These are phyloP conservation scores for Clarireedia hainanense DNA, from an alignment of 2,329 filamentous ascomycete genomes.

Conservation along the genomic window DNA sequence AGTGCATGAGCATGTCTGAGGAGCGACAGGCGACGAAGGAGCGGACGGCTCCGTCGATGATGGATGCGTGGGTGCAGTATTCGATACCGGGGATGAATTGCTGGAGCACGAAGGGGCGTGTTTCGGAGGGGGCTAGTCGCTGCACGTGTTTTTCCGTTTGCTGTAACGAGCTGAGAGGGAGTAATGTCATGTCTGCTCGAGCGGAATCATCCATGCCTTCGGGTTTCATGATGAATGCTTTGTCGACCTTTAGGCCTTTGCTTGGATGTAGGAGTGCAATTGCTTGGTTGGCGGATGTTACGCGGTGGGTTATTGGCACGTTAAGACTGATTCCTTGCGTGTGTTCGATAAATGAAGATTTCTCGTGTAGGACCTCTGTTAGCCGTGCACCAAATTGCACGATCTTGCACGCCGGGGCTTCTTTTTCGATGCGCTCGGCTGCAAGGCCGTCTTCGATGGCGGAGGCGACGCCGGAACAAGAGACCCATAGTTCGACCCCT, in stretches of 20 bases:
- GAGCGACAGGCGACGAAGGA: constrained; percentile 62
- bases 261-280: constrained; percentile 41
- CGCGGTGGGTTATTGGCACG: constrained; percentile 43
- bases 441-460: constrained; percentile 60
- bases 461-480: constrained; percentile 35
- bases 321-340: constrained; percentile 45
- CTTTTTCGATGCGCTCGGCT: constrained; percentile 50
- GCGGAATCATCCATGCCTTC: constrained; percentile 36
- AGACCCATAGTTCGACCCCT: constrained; percentile 63
- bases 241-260: constrained; percentile 11
- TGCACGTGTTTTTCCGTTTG: constrained; percentile 49
- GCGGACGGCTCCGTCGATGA: constrained; percentile 56
- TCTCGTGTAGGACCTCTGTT: constrained; percentile 48
- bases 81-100: constrained; percentile 57
- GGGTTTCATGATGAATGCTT: constrained; percentile 4
- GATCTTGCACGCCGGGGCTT: constrained; percentile 46
- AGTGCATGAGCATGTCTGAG: constrained; percentile 48
- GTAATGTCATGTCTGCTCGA: constrained; percentile 54
- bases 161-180: constrained; percentile 46
- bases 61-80: constrained; percentile 63
- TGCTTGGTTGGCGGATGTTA: constrained; percentile 46
- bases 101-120: constrained; percentile 57
- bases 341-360: constrained; percentile 56
- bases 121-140: constrained; percentile 33
- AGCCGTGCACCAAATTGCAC: constrained; percentile 54